Conservation (phyloP, 768 basidiomycete species). For the Mycena capillaripes region DNA sequence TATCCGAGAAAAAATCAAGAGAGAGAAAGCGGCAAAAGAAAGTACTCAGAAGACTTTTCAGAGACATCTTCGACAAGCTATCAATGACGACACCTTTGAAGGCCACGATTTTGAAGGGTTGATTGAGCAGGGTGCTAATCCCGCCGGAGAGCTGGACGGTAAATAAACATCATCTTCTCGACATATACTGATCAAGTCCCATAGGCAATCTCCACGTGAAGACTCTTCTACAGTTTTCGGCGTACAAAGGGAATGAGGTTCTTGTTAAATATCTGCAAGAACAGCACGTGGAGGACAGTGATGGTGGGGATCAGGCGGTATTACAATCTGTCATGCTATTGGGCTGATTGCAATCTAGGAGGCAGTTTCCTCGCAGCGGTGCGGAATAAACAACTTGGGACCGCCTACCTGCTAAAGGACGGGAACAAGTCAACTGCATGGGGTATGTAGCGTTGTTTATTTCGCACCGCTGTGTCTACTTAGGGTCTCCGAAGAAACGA, state of each 20-base stretch:
- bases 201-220: neutral
- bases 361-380: neutral
- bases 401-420: constrained; percentile 4
- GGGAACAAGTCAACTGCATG: neutral
- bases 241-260: constrained; percentile 1
- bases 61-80: neutral
- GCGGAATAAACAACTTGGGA: neutral
- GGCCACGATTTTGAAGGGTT: neutral
- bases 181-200: constrained; percentile 1
- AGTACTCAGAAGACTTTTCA: neutral
- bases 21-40: neutral
- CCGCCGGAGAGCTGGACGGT: neutral
- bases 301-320: neutral
- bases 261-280: neutral
- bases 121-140: constrained; percentile 10
- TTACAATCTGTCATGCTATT: neutral
- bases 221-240: constrained; percentile 7
- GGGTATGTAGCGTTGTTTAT: neutral
- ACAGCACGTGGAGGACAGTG: neutral
- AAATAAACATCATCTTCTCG: neutral
- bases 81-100: neutral
- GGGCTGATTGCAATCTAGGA: neutral
- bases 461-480: neutral
- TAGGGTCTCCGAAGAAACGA: neutral
- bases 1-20: neutral